These are phyloP conservation scores for Blastobotrys robertii DNA, from an alignment of 805 yeast genomes.

Conservation along the genomic window DNA sequence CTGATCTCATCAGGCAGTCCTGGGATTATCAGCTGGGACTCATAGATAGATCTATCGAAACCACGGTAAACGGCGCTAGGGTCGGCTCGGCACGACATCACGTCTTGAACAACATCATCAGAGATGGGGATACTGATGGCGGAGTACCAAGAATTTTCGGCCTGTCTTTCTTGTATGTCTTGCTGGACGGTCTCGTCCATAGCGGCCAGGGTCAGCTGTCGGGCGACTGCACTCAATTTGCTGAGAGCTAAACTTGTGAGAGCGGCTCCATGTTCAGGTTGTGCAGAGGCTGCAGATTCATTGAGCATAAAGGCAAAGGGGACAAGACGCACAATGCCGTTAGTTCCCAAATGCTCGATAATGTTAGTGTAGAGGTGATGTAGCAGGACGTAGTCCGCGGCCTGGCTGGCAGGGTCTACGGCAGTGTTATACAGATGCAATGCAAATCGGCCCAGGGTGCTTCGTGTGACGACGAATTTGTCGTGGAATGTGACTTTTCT, in stretches of 20 bases:
- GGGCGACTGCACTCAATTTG: conserved; percentile 2
- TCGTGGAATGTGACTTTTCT: conserved; percentile 1
- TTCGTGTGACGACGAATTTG: conserved; percentile 4
- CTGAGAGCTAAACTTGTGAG: conserved; percentile 5
- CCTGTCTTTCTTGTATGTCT: conserved; percentile 3
- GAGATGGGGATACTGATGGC: conserved; percentile 3
- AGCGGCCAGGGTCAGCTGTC: not conserved
- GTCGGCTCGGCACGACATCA: not conserved
- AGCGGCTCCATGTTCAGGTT: conserved; percentile 8
- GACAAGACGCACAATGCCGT: conserved; percentile 8
- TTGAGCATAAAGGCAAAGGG: conserved; percentile 11
- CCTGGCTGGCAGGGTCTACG: conserved; percentile 3
- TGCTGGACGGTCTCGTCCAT: not conserved
- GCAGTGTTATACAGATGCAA: conserved; percentile 3
- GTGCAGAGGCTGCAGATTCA: conserved; percentile 4
- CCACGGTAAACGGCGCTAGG: too few species aligned
- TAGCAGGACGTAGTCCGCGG: conserved; percentile 4
- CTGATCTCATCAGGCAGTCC: conserved; percentile 4
- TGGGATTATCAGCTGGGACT: not conserved
- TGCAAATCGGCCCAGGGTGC: conserved; percentile 9
- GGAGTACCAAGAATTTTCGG: conserved; percentile 7
- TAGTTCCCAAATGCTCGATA: conserved; percentile 6
- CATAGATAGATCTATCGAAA: too few species aligned
- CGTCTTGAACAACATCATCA: conserved; percentile 3
- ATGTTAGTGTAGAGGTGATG: conserved; percentile 7